Evolutionary conservation across 192 early-diverging fungal genomes (phyloP), one percentile per base, ranked within the genome.

Genomic region (Gorgonomyces haynaldii): DNA sequence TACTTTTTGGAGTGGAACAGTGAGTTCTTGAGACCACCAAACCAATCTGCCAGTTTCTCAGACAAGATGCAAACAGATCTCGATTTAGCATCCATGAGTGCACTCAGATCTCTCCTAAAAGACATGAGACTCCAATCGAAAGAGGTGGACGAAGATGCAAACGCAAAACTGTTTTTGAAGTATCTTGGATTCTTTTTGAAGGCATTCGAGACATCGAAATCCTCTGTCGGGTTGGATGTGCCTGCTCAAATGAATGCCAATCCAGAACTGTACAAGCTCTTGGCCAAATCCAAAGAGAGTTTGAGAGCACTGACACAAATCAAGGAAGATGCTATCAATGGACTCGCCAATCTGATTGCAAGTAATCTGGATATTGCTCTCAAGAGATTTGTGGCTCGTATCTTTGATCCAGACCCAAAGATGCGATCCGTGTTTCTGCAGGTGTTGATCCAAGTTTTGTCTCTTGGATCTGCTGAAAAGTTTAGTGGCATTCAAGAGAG

Each of bases 341-440:
- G 86, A 1, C 66, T 98, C 35, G 87, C 88, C 16, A 87, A 93
- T 54, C 76, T 98, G 55, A 61, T 98, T 17, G 78, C 83, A 7
- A 84, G 86, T 3, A 98, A 98, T 61, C 75, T 96, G 38, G 92
- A 95, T 57, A 79, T 88, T 37, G 92, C 88, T 20, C 64, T 98
- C 46, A 81, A 87, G 64, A 88, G 81, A 60, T 90, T 88, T 35
- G 59, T 98, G 19, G 74, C 85, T 0, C 83, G 91, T 70, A 85
- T 81, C 10, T 96, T 93, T 50, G 84, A 94, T 58, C 89, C 90
- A 59, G 90, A 96, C 60, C 74, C 80, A 12, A 79, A 82, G 52
- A 88, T 84, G 41, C 74, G 94, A 15, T 82, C 86, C 0, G 76
- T 89, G 19, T 98, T 96, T 53, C 89, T 90, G 60, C 79, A 89